Evolutionary conservation across 257 asterid genomes (phyloP).

Genomic region (Solanum lycopersicoides): DNA sequence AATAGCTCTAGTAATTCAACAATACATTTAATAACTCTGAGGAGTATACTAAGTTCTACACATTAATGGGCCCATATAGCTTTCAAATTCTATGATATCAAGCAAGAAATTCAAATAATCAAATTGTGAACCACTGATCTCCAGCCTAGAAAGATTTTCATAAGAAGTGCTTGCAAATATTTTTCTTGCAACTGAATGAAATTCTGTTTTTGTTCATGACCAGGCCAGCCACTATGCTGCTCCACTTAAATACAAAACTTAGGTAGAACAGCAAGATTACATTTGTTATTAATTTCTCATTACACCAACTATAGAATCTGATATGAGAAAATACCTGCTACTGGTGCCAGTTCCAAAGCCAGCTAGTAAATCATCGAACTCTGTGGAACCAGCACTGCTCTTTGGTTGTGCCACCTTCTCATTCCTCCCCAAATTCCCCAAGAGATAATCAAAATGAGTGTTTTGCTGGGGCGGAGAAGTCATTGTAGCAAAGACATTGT

Average conservation of each 20-base stretch:
- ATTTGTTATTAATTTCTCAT: background rate
- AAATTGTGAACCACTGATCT: background rate
- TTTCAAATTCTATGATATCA: background rate
- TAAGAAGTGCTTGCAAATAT: background rate
- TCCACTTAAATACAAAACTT: background rate
- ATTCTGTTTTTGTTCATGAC: background rate
- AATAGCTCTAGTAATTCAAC: background rate
- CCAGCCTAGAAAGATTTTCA: background rate
- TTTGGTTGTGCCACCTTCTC: constrained; percentile 1
- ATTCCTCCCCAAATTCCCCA: constrained; percentile 8
- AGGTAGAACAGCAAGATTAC: background rate
- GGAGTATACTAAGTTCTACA: background rate
- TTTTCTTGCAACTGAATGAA: background rate
- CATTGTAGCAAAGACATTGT: constrained; percentile 47
- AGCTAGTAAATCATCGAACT: constrained; percentile 42
- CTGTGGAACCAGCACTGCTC: background rate
- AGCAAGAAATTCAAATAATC: background rate
- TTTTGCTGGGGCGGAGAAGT: constrained; percentile 35
- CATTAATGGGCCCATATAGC: background rate
- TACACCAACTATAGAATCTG: background rate
- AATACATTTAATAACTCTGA: background rate
- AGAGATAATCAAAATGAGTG: constrained; percentile 28
- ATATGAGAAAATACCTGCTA: constrained; percentile 39
- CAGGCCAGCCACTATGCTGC: background rate
- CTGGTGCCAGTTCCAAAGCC: constrained; percentile 55